phyloP scores from a whole-genome alignment of 2,329 filamentous ascomycete species.

The Trichoderma endophyticum region DNA sequence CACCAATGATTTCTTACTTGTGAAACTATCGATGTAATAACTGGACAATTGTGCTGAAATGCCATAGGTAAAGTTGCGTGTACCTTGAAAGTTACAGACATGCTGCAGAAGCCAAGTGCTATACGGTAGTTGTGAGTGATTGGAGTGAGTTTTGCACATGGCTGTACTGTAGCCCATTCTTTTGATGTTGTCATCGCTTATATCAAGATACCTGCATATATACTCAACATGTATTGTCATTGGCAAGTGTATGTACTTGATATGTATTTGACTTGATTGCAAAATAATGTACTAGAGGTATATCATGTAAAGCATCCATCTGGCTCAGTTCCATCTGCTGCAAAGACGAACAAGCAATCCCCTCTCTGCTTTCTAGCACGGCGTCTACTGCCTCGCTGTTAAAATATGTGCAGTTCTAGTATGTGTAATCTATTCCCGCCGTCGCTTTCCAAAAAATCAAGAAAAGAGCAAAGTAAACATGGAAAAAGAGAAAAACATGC shows the following conservation, averaged over 20 bases:
- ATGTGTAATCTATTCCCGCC: neutral
- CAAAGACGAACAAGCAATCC: neutral
- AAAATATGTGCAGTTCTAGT: neutral
- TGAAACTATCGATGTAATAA: too few relatives aligned
- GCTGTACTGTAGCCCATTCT: neutral
- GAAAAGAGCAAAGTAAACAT: neutral
- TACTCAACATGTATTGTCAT: neutral
- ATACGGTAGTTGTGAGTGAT: too few relatives aligned
- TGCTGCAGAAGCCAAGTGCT: too few relatives aligned
- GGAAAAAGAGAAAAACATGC: neutral
- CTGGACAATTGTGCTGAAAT: too few relatives aligned
- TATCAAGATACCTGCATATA: neutral
- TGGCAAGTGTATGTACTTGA: neutral
- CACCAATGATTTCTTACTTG: too few relatives aligned
- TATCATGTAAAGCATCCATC: neutral
- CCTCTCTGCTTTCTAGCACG: neutral
- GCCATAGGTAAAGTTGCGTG: too few relatives aligned
- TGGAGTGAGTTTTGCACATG: neutral
- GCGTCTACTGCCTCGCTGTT: neutral
- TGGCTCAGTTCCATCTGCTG: neutral
- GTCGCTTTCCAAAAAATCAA: neutral
- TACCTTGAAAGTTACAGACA: too few relatives aligned
- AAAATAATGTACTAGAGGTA: neutral
- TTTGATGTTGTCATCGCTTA: neutral
- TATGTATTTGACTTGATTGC: neutral